A percentile compares a stretch with the other conserved stretches of the same genome.
These are phyloP conservation scores for Arthroderma sp. DNA, from an alignment of 2,329 filamentous ascomycete genomes.

Conservation along the genomic window DNA sequence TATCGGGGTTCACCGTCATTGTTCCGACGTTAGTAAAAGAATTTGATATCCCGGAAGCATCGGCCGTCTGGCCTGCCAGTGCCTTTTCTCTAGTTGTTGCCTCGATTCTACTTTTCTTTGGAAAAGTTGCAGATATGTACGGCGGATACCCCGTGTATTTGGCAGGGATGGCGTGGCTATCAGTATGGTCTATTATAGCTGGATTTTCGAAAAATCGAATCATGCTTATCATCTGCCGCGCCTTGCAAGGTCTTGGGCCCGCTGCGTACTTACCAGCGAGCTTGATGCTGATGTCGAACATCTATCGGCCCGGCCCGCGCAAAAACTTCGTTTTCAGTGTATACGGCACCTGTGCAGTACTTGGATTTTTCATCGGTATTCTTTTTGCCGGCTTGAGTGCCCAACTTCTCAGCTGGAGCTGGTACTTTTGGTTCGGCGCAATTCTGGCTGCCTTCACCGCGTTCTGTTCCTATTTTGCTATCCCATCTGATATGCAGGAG, in stretches of 20 bases:
- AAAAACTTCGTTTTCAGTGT: conserved; percentile 55
- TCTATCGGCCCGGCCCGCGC: conserved; percentile 53
- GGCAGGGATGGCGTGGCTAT: conserved; percentile 49
- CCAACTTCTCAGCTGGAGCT: conserved; percentile 45
- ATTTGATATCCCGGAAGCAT: conserved; percentile 53
- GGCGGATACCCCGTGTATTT: conserved; percentile 53
- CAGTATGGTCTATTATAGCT: conserved; percentile 53
- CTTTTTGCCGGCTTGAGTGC: conserved; percentile 49
- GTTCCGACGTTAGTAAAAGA: conserved; percentile 50
- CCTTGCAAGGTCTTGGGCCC: conserved; percentile 59
- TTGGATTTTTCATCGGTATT: conserved; percentile 44
- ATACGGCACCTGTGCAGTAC: conserved; percentile 40
- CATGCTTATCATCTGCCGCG: conserved; percentile 62
- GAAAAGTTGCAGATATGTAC: conserved; percentile 45
- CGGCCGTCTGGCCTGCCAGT: conserved; percentile 42
- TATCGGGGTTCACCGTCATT: conserved; percentile 60
- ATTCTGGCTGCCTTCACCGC: conserved; percentile 37
- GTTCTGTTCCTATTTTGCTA: conserved; percentile 33
- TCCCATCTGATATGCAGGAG: conserved; percentile 36
- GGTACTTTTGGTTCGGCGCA: conserved; percentile 56
- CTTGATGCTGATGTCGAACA: conserved; percentile 51
- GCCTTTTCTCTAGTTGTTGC: conserved; percentile 39
- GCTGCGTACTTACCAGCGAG: conserved; percentile 59
- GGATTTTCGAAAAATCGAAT: conserved; percentile 55
- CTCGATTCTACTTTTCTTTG: conserved; percentile 41